phyloP scores from a whole-genome alignment of 2,329 filamentous ascomycete genomes.

The Bisporella sp. region DNA sequence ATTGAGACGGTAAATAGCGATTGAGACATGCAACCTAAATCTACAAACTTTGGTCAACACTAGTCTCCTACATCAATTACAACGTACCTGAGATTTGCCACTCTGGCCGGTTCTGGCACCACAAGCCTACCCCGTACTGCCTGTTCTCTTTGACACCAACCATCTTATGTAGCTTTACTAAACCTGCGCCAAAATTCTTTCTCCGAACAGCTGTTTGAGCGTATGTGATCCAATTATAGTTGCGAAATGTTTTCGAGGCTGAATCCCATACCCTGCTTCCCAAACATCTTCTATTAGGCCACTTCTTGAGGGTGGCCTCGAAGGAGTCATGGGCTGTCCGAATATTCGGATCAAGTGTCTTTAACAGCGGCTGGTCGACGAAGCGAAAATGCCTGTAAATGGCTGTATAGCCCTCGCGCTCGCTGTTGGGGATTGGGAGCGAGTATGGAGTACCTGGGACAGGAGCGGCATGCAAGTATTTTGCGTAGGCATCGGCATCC shows the following conservation, averaged over 20 bases:
- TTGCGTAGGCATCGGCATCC: constrained; percentile 19
- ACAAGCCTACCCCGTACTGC: constrained; percentile 69
- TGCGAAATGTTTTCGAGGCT: constrained; percentile 61
- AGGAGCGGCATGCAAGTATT: constrained; percentile 18
- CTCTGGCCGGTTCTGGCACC: constrained; percentile 82
- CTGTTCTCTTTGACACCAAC: constrained; percentile 56
- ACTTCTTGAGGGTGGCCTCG: constrained; percentile 56
- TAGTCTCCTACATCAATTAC: too few relatives aligned
- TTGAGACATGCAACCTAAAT: constrained; percentile 82
- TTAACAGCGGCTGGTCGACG: constrained; percentile 62
- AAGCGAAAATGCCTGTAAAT: constrained; percentile 82
- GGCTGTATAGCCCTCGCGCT: constrained; percentile 62
- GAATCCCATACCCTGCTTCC: constrained; percentile 77
- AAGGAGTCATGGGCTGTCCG: constrained; percentile 76
- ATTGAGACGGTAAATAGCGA: constrained; percentile 85
- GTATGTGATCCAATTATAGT: constrained; percentile 81
- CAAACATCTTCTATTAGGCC: constrained; percentile 65
- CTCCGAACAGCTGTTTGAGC: constrained; percentile 70
- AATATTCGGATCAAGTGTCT: constrained; percentile 63
- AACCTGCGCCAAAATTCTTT: constrained; percentile 76
- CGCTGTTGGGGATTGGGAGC: constrained; percentile 67
- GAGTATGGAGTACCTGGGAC: constrained; percentile 56
- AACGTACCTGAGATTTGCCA: constrained; percentile 63
- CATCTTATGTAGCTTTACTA: constrained; percentile 74
- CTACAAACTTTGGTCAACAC: constrained; percentile 42